Evolutionary conservation across 495 filamentous ascomycete genomes (phyloP), one percentile per base, ranked within the genome.

Genomic region (Penicillium tannophilum): DNA sequence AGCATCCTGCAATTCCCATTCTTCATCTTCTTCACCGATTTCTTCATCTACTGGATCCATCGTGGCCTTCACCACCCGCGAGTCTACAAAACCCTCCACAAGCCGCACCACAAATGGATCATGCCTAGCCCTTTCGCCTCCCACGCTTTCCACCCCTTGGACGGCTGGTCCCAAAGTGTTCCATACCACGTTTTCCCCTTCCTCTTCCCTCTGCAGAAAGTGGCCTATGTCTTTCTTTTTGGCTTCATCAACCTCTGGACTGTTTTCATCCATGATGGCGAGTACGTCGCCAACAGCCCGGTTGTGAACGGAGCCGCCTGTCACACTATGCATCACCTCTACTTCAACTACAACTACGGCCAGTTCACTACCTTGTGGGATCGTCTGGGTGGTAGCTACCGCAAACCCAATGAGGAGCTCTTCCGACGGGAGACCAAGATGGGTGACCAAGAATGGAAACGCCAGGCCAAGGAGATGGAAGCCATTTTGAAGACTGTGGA

Each of bases 101-200:
- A 98, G 82, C 88, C 91, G 52, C 94, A 98, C 79, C 93, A 98
- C 86, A 97, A 96, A 78, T 97, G 93, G 94, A 97, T 98, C 76
- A 95, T 97, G 91, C 94, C 94, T 6, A 96, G 92, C 7, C 93
- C 93, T 11, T 97, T 83, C 71, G 94, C 93, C 11, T 88, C 86
- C 52, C 88, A 96, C 76, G 93, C 93, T 52, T 97, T 98, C 83
- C 93, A 98, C 79, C 94, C 93, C 1, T 63, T 97, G 39, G 93
- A 98, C 73, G 94, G 94, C 68, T 97, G 86, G 78, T 81, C 88
- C n/a, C 94, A 97, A 79, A 89, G 89, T 65, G 64, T 96, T 28
- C 93, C 93, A 0, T 97, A 97, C 79, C 93, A 97, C 78, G 63
- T 96, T 56, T 98, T 93, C 76, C 91, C 93, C 6, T 93, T 96